Evolutionary conservation across 2,329 filamentous ascomycete species (phyloP).

Genomic region (Diplodia sapinea): DNA sequence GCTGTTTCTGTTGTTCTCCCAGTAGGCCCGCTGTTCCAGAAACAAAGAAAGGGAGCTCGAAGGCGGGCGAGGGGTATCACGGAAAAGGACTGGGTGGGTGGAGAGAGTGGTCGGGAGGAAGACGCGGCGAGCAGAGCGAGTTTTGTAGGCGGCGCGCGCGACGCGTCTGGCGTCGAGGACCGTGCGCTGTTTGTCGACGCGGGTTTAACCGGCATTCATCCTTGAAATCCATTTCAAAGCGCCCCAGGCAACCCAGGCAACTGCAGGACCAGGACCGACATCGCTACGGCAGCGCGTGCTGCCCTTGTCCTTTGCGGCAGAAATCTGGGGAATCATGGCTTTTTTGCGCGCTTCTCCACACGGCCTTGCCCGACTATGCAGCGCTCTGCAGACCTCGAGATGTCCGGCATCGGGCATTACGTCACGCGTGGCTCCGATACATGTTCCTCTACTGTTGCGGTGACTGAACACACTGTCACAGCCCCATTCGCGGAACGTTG

Average conservation of each 20-base stretch:
- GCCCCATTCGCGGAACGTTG: not conserved
- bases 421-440: constrained; percentile 17
- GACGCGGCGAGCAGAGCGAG: constrained; percentile 20
- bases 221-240: not conserved
- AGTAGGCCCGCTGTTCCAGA: constrained; percentile 20
- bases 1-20: constrained; percentile 11
- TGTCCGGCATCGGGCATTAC: constrained; percentile 27
- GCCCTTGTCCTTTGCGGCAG: not conserved
- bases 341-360: constrained; percentile 1
- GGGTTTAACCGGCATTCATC: not conserved
- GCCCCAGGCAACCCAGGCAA: not conserved
- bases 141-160: constrained; percentile 27
- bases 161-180: constrained; percentile 27
- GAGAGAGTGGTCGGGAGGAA: constrained; percentile 18
- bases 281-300: not conserved
- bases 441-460: not conserved
- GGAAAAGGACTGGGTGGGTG: not conserved
- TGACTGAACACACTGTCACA: not conserved
- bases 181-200: constrained; percentile 15
- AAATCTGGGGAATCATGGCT: constrained; percentile 4
- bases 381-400: constrained; percentile 5
- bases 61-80: constrained; percentile 30
- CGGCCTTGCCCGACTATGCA: constrained; percentile 4
- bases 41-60: constrained; percentile 2
- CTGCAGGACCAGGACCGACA: not conserved